phyloP scores from a whole-genome alignment of 805 yeast species.

The Jamesozyma jinghongensis region DNA sequence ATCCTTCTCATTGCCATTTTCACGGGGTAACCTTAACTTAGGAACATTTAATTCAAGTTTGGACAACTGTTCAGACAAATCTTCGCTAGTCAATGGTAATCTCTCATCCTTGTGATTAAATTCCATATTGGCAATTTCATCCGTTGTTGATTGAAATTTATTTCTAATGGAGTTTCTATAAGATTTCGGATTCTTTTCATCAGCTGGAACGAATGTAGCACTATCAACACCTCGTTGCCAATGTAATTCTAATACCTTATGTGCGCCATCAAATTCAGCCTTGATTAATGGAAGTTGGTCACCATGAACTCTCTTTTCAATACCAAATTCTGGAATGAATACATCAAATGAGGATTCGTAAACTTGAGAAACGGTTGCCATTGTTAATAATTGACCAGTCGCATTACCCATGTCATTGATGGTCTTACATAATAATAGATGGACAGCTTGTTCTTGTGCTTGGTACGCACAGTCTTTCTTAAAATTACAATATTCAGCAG shows the following conservation, averaged over 20 bases:
- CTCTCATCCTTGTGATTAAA: slow-evolving; percentile 23
- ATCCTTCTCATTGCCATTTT: slow-evolving; percentile 16
- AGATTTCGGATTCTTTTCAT: slow-evolving; percentile 69
- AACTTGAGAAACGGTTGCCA: slow-evolving; percentile 84
- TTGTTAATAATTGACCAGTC: slow-evolving; percentile 74
- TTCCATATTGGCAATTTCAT: slow-evolving; percentile 54
- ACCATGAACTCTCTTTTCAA: slow-evolving; percentile 93
- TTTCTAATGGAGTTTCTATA: slow-evolving; percentile 72
- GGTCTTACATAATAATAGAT: slow-evolving; percentile 72
- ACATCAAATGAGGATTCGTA: slow-evolving; percentile 96
- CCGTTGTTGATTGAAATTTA: slow-evolving; percentile 61
- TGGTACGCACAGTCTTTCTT: slow-evolving; percentile 87
- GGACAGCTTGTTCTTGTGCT: slow-evolving; percentile 94
- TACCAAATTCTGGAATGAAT: slow-evolving; percentile 83
- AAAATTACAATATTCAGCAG: slow-evolving; percentile 89
- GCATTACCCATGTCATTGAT: slow-evolving; percentile 61
- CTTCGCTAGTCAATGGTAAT: slow-evolving; percentile 30
- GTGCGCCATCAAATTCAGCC: slow-evolving; percentile 77
- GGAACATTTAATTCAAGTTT: slow-evolving; percentile 46
- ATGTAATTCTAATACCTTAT: slow-evolving; percentile 64
- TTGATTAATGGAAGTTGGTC: slow-evolving; percentile 88
- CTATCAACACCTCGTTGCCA: slow-evolving; percentile 94
- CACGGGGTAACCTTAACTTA: slow-evolving; percentile 26
- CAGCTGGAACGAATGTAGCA: slow-evolving; percentile 86
- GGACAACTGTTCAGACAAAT: slow-evolving; percentile 40